These are phyloP conservation scores for Lanmaoa rubissima DNA, from an alignment of 768 basidiomycete species.

Conservation along the genomic window DNA sequence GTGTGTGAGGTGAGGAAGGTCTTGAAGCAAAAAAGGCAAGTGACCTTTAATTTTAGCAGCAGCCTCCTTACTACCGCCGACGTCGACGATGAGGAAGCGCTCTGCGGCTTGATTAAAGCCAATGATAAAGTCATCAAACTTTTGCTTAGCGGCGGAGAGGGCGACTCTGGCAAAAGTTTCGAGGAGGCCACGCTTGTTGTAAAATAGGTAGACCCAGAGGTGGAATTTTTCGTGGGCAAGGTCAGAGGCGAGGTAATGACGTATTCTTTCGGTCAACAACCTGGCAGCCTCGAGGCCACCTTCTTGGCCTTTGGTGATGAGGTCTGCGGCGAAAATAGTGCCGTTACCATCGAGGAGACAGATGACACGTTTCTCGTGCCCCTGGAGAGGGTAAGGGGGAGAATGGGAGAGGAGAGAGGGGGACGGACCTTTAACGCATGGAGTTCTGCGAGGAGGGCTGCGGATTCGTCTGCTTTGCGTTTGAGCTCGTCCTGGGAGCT, in stretches of 20 bases:
- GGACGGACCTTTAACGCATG: conserved; percentile 25
- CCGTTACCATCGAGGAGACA: conserved; percentile 65
- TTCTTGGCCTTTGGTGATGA: conserved; percentile 52
- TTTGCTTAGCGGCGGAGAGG: conserved; percentile 34
- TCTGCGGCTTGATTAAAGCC: conserved; percentile 72
- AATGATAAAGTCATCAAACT: conserved; percentile 61
- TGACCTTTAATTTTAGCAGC: conserved; percentile 74
- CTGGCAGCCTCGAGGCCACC: conserved; percentile 60
- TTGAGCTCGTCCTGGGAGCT: conserved; percentile 21
- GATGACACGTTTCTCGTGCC: conserved; percentile 36
- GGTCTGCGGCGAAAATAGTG: conserved; percentile 53
- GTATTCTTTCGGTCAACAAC: conserved; percentile 38
- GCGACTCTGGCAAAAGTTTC: conserved; percentile 44
- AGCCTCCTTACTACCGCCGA: conserved; percentile 68
- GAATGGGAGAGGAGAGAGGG: background rate
- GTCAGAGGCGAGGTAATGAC: conserved; percentile 21
- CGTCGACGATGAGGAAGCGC: conserved; percentile 68
- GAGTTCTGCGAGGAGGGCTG: conserved; percentile 26
- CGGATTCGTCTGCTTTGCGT: conserved; percentile 12
- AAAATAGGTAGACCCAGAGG: conserved; percentile 61
- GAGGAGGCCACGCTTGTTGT: conserved; percentile 58
- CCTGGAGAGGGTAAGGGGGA: conserved; percentile 7
- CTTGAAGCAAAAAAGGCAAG: background rate
- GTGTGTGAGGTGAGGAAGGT: conserved; percentile 6
- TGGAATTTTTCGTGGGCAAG: conserved; percentile 36